Conservation (phyloP, 2,329 filamentous ascomycete species). For the Botrytis byssoidea region DNA sequence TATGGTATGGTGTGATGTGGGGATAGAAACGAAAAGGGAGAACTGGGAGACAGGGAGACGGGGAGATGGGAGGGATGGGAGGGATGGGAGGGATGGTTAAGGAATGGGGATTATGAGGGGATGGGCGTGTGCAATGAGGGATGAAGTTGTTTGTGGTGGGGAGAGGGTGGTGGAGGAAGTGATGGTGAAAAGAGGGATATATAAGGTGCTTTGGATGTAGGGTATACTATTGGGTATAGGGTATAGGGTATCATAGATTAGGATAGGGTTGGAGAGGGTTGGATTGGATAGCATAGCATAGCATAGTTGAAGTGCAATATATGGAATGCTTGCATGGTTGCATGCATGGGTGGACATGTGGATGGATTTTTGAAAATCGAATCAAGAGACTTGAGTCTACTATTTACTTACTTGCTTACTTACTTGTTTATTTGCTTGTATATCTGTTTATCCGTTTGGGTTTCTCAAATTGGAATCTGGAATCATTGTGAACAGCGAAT, state of each 20-base stretch:
- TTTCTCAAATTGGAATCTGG: too few species aligned
- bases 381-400: background rate
- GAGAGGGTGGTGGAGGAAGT: background rate
- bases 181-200: background rate
- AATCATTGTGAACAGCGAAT: too few species aligned
- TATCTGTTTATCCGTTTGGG: too few species aligned
- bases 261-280: background rate
- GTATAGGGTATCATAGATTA: background rate
- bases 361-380: background rate
- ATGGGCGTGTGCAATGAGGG: too few species aligned
- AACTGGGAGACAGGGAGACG: too few species aligned
- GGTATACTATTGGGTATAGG: too few species aligned
- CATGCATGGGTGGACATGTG: background rate
- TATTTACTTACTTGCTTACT: background rate
- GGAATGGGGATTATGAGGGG: background rate
- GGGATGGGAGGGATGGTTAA: background rate
- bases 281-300: background rate
- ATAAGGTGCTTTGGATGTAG: background rate
- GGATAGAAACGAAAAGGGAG: background rate
- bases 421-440: rapidly evolving
- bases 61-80: too few species aligned
- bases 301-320: background rate
- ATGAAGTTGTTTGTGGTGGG: too few species aligned
- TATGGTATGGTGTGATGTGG: background rate
- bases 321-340: background rate